Evolutionary conservation across 164 flowering plant genomes (phyloP), one percentile per base, ranked within the genome.

Genomic region (Umbilicus rupestris): DNA sequence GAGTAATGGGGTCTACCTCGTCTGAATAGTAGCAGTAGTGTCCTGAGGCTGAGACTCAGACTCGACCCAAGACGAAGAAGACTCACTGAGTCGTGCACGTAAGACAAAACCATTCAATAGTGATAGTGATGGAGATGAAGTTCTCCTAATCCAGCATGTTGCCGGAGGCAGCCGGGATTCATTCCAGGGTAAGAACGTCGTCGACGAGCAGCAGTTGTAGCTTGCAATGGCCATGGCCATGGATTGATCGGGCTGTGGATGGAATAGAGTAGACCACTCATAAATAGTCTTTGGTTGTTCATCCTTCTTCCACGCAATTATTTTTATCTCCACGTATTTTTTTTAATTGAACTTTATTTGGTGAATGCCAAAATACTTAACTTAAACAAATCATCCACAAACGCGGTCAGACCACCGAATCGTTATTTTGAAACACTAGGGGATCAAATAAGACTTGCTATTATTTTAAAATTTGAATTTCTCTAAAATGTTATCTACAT

Each of bases 141-240:
- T 3, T 17, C 46, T 63, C 44, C 57, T 64, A 58, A 49, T n/a
- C 39, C 11, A 50, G 15, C 73, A 49, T 62, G 19, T 63, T 19
- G 39, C 41, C 33, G 63, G 3, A 19, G 72, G 75, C 22, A 71
- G 30, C 41, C 60, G 63, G 28, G 68, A 63, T 24, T 66, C 69
- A 28, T 68, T 69, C 39, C 74, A 64, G 17, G 72, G 39, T 50
- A 45, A 42, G 14, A 16, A 17, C 12, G 72, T 55, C 49, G 67
- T 44, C 35, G 74, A 19, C 39, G 65, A 62, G 26, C 44, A 62
- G 65, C 17, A 35, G 65, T 16, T 68, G 12, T 66, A 59, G 69
- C 70, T 72, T 39, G 72, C 76, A 76, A 78, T 72, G 45, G 37
- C 69, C 47, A 24, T 12, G 17, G n/a, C n/a, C n/a, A n/a, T n/a